Percentiles rank a stretch among this genome's conserved stretches.
phyloP scores from a whole-genome alignment of 2,329 filamentous ascomycete species.

The Aureobasidium sp. region DNA sequence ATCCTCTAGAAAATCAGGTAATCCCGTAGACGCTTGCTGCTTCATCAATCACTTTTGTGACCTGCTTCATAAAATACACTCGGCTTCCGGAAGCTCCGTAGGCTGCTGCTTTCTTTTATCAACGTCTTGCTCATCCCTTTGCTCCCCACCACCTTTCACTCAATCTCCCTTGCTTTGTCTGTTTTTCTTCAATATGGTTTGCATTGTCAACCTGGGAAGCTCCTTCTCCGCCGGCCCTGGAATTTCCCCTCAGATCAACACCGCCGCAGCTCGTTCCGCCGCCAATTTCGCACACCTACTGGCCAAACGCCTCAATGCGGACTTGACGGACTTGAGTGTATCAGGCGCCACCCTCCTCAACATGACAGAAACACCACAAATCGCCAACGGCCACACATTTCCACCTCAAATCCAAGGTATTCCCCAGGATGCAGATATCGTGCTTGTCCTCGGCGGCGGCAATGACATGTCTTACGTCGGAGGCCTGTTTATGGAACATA shows the following conservation, averaged over 20 bases:
- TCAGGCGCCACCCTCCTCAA: slow-evolving; percentile 35
- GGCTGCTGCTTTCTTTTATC: neutral
- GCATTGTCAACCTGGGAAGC: slow-evolving; percentile 12
- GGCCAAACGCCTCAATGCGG: slow-evolving; percentile 25
- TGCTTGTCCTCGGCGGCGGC: slow-evolving; percentile 34
- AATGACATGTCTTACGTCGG: slow-evolving; percentile 36
- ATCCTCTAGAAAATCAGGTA: neutral
- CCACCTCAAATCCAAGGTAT: slow-evolving; percentile 32
- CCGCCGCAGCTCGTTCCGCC: slow-evolving; percentile 28
- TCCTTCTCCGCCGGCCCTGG: slow-evolving; percentile 27
- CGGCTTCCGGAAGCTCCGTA: neutral
- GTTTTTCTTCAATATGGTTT: neutral
- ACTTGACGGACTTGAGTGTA: slow-evolving; percentile 24
- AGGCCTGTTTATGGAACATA: slow-evolving; percentile 28
- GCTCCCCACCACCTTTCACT: neutral
- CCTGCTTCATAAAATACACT: neutral
- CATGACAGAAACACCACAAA: slow-evolving; percentile 31
- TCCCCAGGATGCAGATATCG: slow-evolving; percentile 30
- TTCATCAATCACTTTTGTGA: neutral
- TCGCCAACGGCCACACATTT: slow-evolving; percentile 23
- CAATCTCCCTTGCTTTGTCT: neutral
- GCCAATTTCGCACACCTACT: slow-evolving; percentile 34
- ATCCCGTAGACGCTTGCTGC: neutral
- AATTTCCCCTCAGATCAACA: slow-evolving; percentile 29
- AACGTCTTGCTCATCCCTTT: neutral